Base-by-base conservation (phyloP, 1,284 basidiomycete genomes). In the Rhodotorula sp. region DNA sequence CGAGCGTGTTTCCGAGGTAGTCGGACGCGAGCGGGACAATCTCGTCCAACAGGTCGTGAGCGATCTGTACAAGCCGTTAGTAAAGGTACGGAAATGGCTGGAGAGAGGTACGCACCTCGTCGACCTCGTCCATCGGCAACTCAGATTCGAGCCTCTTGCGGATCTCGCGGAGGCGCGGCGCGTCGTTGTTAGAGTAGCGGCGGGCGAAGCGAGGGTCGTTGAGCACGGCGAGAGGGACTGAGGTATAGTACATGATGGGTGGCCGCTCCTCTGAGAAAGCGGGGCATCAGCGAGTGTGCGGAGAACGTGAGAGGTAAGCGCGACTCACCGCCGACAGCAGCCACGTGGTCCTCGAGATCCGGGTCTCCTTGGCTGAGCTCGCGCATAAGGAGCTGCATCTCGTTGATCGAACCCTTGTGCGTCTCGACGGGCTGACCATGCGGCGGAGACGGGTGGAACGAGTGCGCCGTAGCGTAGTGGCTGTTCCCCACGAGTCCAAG, bases 1-100 rank as follows among this genome's bases (percentile, higher is more conserved):
- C 79, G 79, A 94, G 90, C 63, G 95, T 99, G 79, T 99, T 99
- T 70, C 96, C 96, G 75, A 99, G 90, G 88, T 96, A 99, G 81
- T 99, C 94, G 52, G 91, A 92, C n/a, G 94, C 89, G 69, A 98
- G 86, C 79, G 95, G 90, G n/a, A 93, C 77, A 50, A 79, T 75
- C 64, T 80, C 91, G 74, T 95, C 92, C 71, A 98, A 83, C 78
- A 95, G 88, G 79, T 98, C 94, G 55, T 85, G 85, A 5, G 93
- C 91, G 65, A 96, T 88, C 76, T 88, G 61, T 11, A 28, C 0
- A 30, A 16, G 11, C 28, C 20, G 3, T 24, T 20, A 1, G 9
- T 62, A 30, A 64, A 24, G 20, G 8, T 11, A 2, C 18, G 30
- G 26, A 31, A 1, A 2, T 34, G 13, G 30, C 11, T 18, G 30